Percentiles rank a stretch among this genome's conserved stretches.
Conservation (phyloP, 441 rosid genomes). For the Geranium incanum region DNA sequence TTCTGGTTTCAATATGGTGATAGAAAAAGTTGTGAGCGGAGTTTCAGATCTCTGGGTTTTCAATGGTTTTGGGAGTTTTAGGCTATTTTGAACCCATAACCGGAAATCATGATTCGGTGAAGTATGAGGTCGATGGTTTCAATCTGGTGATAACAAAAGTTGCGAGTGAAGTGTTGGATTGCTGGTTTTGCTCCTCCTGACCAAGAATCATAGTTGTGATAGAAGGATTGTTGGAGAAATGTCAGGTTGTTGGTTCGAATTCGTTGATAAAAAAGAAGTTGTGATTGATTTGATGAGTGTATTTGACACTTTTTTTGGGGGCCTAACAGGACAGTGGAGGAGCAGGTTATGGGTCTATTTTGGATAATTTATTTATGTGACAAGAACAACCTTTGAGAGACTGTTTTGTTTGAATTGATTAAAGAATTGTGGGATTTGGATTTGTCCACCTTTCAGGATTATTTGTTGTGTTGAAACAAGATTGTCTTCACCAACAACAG, state of each 20-base stretch:
- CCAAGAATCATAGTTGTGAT: too few species aligned
- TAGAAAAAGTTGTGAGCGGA: too few species aligned
- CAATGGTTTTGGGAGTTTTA: too few species aligned
- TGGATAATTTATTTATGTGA: neutral
- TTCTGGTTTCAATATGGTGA: neutral
- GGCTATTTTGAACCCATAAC: neutral
- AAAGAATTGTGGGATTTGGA: neutral
- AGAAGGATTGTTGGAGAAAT: too few species aligned
- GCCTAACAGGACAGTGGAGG: neutral
- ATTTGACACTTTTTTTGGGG: neutral
- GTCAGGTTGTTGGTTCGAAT: too few species aligned
- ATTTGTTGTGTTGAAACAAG: neutral
- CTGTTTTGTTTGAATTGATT: too few species aligned
- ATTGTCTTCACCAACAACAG: neutral
- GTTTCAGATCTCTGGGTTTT: too few species aligned
- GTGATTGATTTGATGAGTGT: neutral
- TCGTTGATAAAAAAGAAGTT: too few species aligned
- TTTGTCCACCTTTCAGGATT: neutral
- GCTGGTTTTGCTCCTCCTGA: too few species aligned
- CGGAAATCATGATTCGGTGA: neutral
- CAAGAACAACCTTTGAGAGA: neutral
- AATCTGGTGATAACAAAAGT: too few species aligned
- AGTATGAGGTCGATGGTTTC: neutral
- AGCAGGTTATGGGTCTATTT: neutral
- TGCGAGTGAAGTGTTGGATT: too few species aligned